Evolutionary conservation across 2,329 filamentous ascomycete species (phyloP).

Genomic region (Beauveria asiatica): DNA sequence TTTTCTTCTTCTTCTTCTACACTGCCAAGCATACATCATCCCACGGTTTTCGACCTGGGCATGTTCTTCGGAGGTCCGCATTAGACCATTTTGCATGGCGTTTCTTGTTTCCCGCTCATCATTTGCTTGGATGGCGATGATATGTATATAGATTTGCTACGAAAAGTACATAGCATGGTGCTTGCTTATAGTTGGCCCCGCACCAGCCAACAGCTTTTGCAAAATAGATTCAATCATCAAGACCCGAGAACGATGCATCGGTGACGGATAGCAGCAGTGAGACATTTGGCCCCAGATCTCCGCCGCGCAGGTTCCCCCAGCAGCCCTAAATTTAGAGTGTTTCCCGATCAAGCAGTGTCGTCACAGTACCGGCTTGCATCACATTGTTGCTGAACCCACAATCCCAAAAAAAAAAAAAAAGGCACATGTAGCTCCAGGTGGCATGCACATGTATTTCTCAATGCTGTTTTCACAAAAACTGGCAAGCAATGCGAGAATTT

Average conservation of each 20-base stretch:
- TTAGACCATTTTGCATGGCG: constrained; percentile 8
- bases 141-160: neutral
- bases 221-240: neutral
- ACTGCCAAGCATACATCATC: constrained; percentile 1
- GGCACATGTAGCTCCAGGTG: too few relatives aligned
- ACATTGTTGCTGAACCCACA: too few relatives aligned
- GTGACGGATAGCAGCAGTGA: neutral
- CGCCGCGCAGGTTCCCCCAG: neutral
- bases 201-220: neutral
- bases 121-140: neutral
- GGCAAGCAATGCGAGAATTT: neutral
- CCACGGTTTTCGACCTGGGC: neutral
- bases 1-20: neutral
- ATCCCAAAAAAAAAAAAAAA: too few relatives aligned
- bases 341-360: neutral
- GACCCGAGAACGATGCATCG: neutral
- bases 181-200: neutral
- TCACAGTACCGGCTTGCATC: neutral
- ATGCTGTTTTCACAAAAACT: too few relatives aligned
- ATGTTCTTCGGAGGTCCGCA: neutral
- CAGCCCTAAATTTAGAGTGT: constrained; percentile 1
- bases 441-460: too few relatives aligned
- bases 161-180: constrained; percentile 7
- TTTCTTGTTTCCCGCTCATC: neutral
- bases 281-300: neutral